Conservation (phyloP, 2,329 filamentous ascomycete species). For the Biscogniauxia marginata region DNA sequence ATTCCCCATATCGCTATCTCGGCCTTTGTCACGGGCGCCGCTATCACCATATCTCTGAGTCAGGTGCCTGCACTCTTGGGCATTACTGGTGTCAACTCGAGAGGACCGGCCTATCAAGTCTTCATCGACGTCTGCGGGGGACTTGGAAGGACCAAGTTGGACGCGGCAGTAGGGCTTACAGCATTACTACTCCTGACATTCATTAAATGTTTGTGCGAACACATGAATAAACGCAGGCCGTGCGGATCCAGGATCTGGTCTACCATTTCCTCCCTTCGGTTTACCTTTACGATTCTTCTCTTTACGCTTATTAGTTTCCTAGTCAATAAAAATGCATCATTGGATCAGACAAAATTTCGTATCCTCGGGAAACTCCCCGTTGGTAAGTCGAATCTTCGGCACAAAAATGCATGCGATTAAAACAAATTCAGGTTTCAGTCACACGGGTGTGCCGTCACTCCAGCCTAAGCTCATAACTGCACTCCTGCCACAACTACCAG, state of each 20-base stretch:
- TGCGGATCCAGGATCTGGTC: slow-evolving; percentile 64
- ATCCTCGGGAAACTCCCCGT: slow-evolving; percentile 66
- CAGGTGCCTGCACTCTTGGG: slow-evolving; percentile 46
- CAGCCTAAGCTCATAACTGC: slow-evolving; percentile 53
- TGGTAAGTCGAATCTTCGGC: slow-evolving; percentile 38
- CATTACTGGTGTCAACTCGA: slow-evolving; percentile 43
- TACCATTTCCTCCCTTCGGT: slow-evolving; percentile 70
- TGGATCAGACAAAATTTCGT: slow-evolving; percentile 53
- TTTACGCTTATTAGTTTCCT: slow-evolving; percentile 74
- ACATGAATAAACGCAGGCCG: slow-evolving; percentile 60
- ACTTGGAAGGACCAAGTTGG: slow-evolving; percentile 49
- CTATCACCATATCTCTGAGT: slow-evolving; percentile 49
- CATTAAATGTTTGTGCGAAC: slow-evolving; percentile 60
- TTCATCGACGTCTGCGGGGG: slow-evolving; percentile 43
- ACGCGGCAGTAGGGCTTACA: slow-evolving; percentile 71
- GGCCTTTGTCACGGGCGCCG: slow-evolving; percentile 50
- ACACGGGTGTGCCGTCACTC: slow-evolving; percentile 59
- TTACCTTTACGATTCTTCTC: slow-evolving; percentile 72
- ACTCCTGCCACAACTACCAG: slow-evolving; percentile 63
- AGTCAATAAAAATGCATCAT: slow-evolving; percentile 53
- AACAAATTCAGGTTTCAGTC: slow-evolving; percentile 53
- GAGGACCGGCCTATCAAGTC: slow-evolving; percentile 44
- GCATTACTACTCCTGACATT: slow-evolving; percentile 65
- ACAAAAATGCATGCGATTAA: neutral
- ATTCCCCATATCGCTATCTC: slow-evolving; percentile 50